Evolutionary conservation across 106 monocot genomes (phyloP).

Genomic region (Acanthochlamys bracteata): DNA sequence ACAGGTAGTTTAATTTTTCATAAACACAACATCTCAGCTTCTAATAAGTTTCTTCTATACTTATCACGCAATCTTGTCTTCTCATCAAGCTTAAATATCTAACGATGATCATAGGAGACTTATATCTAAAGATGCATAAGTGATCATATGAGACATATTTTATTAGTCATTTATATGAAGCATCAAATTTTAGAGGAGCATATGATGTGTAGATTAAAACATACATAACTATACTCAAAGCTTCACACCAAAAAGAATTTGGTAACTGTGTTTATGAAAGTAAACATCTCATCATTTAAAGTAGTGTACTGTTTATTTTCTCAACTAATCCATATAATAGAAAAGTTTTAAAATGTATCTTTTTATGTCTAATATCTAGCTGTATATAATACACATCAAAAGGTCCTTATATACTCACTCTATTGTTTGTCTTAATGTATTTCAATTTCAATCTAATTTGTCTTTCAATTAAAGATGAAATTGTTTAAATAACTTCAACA

Average conservation of each 20-base stretch:
- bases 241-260: constrained; percentile 6
- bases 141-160: not conserved
- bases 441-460: not conserved
- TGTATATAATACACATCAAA: not conserved
- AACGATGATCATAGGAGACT: not conserved
- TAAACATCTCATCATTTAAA: not conserved
- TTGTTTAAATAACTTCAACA: not conserved
- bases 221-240: not conserved
- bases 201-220: constrained; percentile 2
- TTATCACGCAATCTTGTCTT: not conserved
- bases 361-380: not conserved
- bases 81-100: constrained; percentile 1
- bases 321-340: not conserved
- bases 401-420: not conserved
- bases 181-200: not conserved
- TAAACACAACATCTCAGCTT: constrained; percentile 6
- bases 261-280: constrained; percentile 1
- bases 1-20: not conserved
- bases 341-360: not conserved
- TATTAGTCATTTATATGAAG: not conserved
- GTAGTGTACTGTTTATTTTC: not conserved
- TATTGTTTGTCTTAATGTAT: not conserved
- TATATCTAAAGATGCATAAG: not conserved
- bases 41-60: not conserved
- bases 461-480: not conserved